Base-by-base conservation (phyloP, 768 basidiomycete species). In the Rhodosporidiobolus odoratus region DNA sequence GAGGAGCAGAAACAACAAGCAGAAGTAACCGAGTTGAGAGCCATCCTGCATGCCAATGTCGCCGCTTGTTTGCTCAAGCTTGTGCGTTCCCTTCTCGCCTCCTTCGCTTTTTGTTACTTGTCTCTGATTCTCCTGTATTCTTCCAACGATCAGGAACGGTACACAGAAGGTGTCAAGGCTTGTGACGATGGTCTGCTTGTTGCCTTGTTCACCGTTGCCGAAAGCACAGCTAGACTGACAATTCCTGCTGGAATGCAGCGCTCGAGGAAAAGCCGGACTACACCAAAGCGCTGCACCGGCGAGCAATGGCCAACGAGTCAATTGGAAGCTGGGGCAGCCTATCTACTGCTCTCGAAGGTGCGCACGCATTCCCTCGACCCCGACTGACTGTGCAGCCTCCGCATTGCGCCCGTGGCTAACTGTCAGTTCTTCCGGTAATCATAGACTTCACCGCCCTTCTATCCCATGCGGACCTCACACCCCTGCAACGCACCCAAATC, bases 211-310 rank as follows among this genome's bases (percentile, higher is more conserved):
- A 5, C 41, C 35, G 30, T 59, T 37, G 27, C 43, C 34, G 30
- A 66, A 61, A 54, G 25, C 30, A 58, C 53, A 47, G 58, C 30
- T 41, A 52, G 64, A 62, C 74, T 27, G 66, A 1, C 19, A 25
- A 17, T 56, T 56, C 66, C 12, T 12, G 40, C 23, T n/a, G n/a
- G n/a, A 9, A n/a, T 54, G 45, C 76, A 93, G 92, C 93, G 34
- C 83, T 99, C n/a, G 80, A 83, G 40, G 90, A 97, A 76, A 90
- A 96, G 76, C 89, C 92, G 17, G 78, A 81, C 30, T 95, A 98
- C 78, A 79, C 89, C 74, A 97, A 95, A 80, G 94, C 89, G 1
- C 82, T 96, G 10, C 90, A 92, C 77, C 82, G 96, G 75, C 86
- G 96, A n/a, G 93, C 93, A 19, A 77, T 84, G 30, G 90, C 90